phyloP scores from a whole-genome alignment of 2,329 filamentous ascomycete species.

The Colletotrichum lini region DNA sequence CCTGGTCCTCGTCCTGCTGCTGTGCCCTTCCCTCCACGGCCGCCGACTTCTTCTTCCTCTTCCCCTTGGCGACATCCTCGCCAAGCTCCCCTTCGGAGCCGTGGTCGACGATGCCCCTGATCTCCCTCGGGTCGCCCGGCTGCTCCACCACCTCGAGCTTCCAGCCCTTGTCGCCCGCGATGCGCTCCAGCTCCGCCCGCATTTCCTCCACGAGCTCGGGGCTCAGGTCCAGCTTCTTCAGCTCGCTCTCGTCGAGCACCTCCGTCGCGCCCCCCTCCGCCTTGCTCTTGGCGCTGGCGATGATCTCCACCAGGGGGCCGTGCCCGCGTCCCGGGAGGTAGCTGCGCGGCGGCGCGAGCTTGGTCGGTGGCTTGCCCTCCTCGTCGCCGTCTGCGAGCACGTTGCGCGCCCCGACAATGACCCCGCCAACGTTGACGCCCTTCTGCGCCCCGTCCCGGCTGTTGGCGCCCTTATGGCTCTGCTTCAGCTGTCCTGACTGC shows the following conservation, averaged over 20 bases:
- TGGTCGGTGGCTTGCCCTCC: slow-evolving; percentile 62
- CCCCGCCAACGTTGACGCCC: slow-evolving; percentile 64
- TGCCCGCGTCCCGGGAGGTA: slow-evolving; percentile 51
- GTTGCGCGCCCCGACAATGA: slow-evolving; percentile 66
- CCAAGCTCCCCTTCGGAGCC: slow-evolving; percentile 54
- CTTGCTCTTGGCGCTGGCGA: slow-evolving; percentile 62
- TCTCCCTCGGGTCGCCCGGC: slow-evolving; percentile 72
- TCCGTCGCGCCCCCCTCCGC: slow-evolving; percentile 74
- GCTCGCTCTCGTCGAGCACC: slow-evolving; percentile 74
- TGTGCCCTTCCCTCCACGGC: slow-evolving; percentile 41
- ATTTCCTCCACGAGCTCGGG: slow-evolving; percentile 78
- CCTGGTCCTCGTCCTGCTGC: neutral
- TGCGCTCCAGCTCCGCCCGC: slow-evolving; percentile 75
- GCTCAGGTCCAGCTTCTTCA: slow-evolving; percentile 77
- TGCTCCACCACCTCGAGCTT: slow-evolving; percentile 84
- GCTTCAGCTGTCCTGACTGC: slow-evolving; percentile 19
- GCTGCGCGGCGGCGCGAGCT: slow-evolving; percentile 61
- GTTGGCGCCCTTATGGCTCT: slow-evolving; percentile 17
- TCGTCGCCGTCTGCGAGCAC: slow-evolving; percentile 62
- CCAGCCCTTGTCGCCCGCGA: slow-evolving; percentile 82
- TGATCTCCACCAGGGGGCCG: slow-evolving; percentile 54
- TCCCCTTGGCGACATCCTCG: slow-evolving; percentile 5
- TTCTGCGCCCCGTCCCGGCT: slow-evolving; percentile 43
- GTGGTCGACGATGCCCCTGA: slow-evolving; percentile 78
- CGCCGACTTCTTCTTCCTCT: slow-evolving; percentile 35